These are phyloP conservation scores for Allomyces javanicus DNA, from an alignment of 192 early-diverging fungal species.

Conservation along the genomic window DNA sequence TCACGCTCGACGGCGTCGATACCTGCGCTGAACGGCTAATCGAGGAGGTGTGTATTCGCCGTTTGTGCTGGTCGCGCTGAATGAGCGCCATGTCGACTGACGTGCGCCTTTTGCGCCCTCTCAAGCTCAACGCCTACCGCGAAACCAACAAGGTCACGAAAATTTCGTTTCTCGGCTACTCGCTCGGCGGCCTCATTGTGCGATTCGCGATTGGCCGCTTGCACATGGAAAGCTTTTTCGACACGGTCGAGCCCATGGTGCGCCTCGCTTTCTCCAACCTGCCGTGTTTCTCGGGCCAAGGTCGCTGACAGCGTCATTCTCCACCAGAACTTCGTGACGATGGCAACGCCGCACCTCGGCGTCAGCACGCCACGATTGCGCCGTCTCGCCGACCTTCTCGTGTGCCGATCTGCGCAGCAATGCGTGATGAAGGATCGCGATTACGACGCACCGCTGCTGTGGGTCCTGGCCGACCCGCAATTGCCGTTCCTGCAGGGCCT, in stretches of 20 bases:
- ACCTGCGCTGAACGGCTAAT: neutral
- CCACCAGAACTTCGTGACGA: neutral
- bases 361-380: neutral
- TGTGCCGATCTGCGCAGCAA: neutral
- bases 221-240: neutral
- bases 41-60: neutral
- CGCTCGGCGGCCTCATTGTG: constrained; percentile 1
- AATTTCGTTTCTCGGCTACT: neutral
- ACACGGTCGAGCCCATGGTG: neutral
- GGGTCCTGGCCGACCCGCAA: neutral
- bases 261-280: too few species aligned
- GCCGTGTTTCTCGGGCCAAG: too few species aligned
- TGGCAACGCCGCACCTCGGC: constrained; percentile 1
- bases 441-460: neutral
- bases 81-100: neutral
- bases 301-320: neutral
- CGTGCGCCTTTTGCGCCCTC: neutral
- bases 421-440: neutral
- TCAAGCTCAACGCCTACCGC: neutral
- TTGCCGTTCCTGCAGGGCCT: neutral
- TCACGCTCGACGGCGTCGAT: neutral
- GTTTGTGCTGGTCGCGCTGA: too few species aligned
- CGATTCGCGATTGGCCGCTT: neutral
- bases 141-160: neutral
- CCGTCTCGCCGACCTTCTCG: neutral